phyloP scores from a whole-genome alignment of 2,329 filamentous ascomycete species.

The Sordariomycetes sp. region DNA sequence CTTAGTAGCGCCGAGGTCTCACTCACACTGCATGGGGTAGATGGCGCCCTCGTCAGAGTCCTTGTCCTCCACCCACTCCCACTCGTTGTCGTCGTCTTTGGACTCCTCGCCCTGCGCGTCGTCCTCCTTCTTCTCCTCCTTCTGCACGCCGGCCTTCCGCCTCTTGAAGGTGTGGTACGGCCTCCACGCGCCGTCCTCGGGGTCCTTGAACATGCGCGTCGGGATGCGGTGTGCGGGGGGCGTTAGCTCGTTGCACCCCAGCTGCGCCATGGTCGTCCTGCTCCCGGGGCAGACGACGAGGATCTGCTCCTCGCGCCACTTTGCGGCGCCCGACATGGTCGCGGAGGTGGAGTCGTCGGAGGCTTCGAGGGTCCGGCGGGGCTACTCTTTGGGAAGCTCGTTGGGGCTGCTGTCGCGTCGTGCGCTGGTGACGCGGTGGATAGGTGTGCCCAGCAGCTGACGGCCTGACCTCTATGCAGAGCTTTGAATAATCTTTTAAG shows the following conservation, averaged over 20 bases:
- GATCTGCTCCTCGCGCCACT: conserved; percentile 52
- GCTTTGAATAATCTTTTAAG: not conserved
- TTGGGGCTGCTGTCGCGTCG: not conserved
- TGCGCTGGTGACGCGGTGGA: not conserved
- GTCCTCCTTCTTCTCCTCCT: not conserved
- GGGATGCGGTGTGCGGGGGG: conserved; percentile 76
- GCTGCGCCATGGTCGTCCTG: conserved; percentile 79
- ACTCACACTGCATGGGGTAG: conserved; percentile 60
- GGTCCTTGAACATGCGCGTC: conserved; percentile 89
- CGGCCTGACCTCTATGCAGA: not conserved
- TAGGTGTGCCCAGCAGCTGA: too few species aligned
- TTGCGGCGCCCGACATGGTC: conserved; percentile 40
- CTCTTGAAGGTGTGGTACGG: conserved; percentile 66
- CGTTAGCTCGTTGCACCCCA: conserved; percentile 82
- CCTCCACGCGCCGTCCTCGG: conserved; percentile 59
- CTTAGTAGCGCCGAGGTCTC: not conserved
- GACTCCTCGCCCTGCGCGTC: conserved; percentile 17
- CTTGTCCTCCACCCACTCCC: conserved; percentile 75
- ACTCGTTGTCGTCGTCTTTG: conserved; percentile 39
- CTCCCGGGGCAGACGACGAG: conserved; percentile 72
- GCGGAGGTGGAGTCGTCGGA: not conserved
- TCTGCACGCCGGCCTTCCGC: conserved; percentile 27
- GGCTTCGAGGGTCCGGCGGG: not conserved
- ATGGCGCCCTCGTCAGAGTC: conserved; percentile 80
- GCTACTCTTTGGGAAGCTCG: not conserved